Base-by-base conservation (phyloP, 176 grass and related monocot species). In the Eleusine coracana region DNA sequence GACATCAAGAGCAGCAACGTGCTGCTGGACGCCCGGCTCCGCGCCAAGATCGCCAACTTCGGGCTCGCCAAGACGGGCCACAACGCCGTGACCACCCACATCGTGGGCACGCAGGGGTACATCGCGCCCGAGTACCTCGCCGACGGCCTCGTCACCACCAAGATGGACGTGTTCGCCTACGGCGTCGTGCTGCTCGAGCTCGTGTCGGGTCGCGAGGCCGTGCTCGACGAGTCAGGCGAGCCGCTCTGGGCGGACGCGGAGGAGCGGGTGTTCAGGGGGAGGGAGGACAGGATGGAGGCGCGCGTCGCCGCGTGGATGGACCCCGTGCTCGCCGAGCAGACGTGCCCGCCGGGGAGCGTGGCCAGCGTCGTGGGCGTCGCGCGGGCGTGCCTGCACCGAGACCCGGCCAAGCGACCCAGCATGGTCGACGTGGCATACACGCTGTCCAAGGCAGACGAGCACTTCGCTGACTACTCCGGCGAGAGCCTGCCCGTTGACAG, bases 1-100 rank as follows among this genome's bases (percentile, higher is more conserved):
- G 96, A 99, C 91, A 85, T 99, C 87, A 99, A 99, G 85, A 88
- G 86, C 84, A 99, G 93, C 88, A 99, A 99, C 84, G 85, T 99
- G 70, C 80, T 99, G 51, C 89, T 99, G 18, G 96, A 99, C 85
- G 86, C 16, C 46, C 67, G 59, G 67, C 83, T 99, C 68, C 85
- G 62, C 79, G 96, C 93, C 82, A 99, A 99, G 93, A 96, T 99
- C 68, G 96, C 96, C 73, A 99, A 99, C 91, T 99, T 99, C 70
- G 96, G 96, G 25, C 96, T 99, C 80, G 96, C 96, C 85, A 95
- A 91, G 86, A 85, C 96, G 58, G 96, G 96, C 62, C 76, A 84
- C 84, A 99, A 99, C 86, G 93, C 96, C 27, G 89, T 99, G 77
- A 99, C 93, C 75, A 99, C 96, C 50, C 89, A 96, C 88, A 99